Percentiles rank a stretch among this genome's conserved stretches.
Evolutionary conservation across 352 stramenopile genomes (phyloP).

Genomic region (Phytophthora brassicae): DNA sequence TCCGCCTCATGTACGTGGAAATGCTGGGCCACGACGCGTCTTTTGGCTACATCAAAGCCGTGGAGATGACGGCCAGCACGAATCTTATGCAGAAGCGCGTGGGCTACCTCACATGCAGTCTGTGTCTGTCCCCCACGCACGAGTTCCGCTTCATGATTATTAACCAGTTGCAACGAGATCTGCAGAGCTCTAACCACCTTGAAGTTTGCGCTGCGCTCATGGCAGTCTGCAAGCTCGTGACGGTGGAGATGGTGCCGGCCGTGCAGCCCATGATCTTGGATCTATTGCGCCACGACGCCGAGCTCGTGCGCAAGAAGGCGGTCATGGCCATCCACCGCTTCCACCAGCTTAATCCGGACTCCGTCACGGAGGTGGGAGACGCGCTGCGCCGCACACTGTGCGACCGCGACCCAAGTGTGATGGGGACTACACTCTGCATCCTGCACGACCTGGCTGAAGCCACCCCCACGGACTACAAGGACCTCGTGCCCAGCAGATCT

Average conservation of each 20-base stretch:
- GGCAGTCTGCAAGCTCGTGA: conserved; percentile 96
- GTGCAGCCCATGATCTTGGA: conserved; percentile 95
- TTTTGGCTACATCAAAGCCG: conserved; percentile 98
- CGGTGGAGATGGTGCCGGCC: conserved; percentile 98
- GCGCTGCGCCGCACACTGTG: conserved; percentile 96
- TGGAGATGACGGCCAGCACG: conserved; percentile 97
- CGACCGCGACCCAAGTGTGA: conserved; percentile 98
- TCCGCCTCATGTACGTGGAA: conserved; percentile 99
- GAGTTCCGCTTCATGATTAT: conserved; percentile 99
- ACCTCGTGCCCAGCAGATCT: too few species aligned
- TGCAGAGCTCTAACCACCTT: conserved; percentile 90
- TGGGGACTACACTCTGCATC: conserved; percentile 95
- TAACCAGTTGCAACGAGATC: conserved; percentile 98
- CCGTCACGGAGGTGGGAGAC: conserved; percentile 88
- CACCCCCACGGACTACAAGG: too few species aligned
- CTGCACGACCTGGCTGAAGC: conserved; percentile 92
- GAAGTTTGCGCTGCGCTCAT: conserved; percentile 96
- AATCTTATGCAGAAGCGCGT: conserved; percentile 99
- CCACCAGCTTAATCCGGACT: conserved; percentile 97
- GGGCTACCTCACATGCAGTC: conserved; percentile 94
- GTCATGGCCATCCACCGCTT: conserved; percentile 98
- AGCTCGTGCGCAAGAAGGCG: conserved; percentile 99
- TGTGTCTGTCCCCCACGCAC: conserved; percentile 97
- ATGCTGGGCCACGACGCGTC: conserved; percentile 99
- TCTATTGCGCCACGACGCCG: conserved; percentile 94